A percentile compares a stretch with the other conserved stretches of the same genome.
These are phyloP conservation scores for Globisporangium splendens DNA, from an alignment of 352 stramenopile species.

Conservation along the genomic window DNA sequence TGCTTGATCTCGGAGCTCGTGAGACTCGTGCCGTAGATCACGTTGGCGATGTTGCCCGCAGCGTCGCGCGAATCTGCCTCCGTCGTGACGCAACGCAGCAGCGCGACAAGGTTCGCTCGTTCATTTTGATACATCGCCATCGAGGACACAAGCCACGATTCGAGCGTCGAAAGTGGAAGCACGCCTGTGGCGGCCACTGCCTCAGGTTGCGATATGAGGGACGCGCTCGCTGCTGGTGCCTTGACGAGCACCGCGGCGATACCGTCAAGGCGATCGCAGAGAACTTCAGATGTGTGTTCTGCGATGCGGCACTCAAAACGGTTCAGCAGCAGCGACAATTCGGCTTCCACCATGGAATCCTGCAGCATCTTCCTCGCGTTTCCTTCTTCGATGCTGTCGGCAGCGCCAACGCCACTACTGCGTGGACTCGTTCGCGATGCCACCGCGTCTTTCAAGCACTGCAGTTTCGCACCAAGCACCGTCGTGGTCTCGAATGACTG, in stretches of 20 bases:
- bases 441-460: constrained; percentile 13
- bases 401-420: background rate
- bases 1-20: constrained; percentile 24
- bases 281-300: constrained; percentile 21
- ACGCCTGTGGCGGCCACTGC: background rate
- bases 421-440: background rate
- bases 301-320: constrained; percentile 31
- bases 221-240: background rate
- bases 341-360: constrained; percentile 1
- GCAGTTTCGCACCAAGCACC: constrained; percentile 20
- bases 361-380: constrained; percentile 1
- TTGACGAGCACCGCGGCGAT: background rate
- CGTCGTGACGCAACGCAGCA: constrained; percentile 22
- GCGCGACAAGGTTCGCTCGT: background rate
- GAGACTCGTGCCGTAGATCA: constrained; percentile 34
- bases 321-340: constrained; percentile 27
- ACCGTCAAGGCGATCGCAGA: constrained; percentile 11
- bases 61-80: constrained; percentile 22
- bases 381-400: background rate
- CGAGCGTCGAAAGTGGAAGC: constrained; percentile 8
- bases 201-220: too few relatives aligned
- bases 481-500: constrained; percentile 23
- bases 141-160: constrained; percentile 20
- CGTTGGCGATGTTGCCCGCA: constrained; percentile 28
- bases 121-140: constrained; percentile 9